A percentile compares a stretch with the other conserved stretches of the same genome.
phyloP scores from a whole-genome alignment of 768 basidiomycete species.

The Phaeotremella fagi region DNA sequence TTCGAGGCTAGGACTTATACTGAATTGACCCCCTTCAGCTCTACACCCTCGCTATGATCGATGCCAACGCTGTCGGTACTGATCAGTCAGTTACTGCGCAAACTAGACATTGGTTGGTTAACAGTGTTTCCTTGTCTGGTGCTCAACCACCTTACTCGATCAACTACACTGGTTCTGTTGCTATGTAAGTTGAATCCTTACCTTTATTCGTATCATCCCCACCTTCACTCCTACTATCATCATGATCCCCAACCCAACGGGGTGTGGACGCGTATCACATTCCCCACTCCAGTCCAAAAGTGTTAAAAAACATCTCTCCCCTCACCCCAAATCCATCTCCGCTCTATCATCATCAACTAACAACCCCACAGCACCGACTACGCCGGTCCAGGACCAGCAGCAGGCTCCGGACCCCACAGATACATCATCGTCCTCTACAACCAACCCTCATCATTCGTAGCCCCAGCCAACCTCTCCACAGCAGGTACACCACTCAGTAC shows the following conservation, averaged over 20 bases:
- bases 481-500: conserved; percentile 56
- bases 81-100: conserved; percentile 51
- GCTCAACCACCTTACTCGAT: conserved; percentile 27
- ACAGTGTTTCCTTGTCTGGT: conserved; percentile 52
- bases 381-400: conserved; percentile 65
- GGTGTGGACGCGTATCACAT: too few species aligned
- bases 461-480: conserved; percentile 58
- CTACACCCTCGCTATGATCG: conserved; percentile 70
- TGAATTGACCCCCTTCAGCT: conserved; percentile 13
- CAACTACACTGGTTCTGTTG: conserved; percentile 38
- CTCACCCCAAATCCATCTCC: too few species aligned
- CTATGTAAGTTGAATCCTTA: conserved; percentile 42
- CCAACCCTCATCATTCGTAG: conserved; percentile 61
- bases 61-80: conserved; percentile 65
- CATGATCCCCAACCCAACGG: too few species aligned
- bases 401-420: conserved; percentile 70
- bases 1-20: neutral
- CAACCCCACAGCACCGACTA: conserved; percentile 56
- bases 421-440: conserved; percentile 64
- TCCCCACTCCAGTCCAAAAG: too few species aligned
- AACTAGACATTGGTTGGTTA: conserved; percentile 77
- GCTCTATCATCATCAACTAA: conserved; percentile 53
- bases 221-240: neutral
- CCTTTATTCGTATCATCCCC: conserved; percentile 19
- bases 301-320: too few species aligned